Conservation (phyloP, 257 asterid species). For the Asclepias syriaca region DNA sequence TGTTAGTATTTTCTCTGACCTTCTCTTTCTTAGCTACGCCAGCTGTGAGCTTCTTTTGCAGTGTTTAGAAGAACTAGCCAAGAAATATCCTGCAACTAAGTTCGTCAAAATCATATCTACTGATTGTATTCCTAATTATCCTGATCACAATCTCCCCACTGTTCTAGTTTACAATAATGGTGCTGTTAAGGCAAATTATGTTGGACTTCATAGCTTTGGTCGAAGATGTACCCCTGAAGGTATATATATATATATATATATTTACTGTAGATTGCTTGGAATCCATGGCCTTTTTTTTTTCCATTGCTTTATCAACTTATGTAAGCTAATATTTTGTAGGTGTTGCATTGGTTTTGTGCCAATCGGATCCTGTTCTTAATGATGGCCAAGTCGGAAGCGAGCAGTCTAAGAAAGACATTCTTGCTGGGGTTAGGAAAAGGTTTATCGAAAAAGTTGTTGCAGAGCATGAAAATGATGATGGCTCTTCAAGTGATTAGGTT, state of each 20-base stretch:
- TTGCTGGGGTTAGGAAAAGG: slow-evolving; percentile 72
- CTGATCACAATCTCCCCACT: slow-evolving; percentile 89
- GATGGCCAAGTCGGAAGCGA: slow-evolving; percentile 69
- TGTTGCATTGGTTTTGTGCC: slow-evolving; percentile 83
- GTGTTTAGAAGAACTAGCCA: slow-evolving; percentile 77
- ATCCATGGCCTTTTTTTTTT: neutral
- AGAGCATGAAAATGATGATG: slow-evolving; percentile 76
- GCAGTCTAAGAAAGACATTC: slow-evolving; percentile 69
- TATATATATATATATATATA: slow-evolving; percentile 26
- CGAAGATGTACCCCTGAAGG: slow-evolving; percentile 95
- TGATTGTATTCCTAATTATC: slow-evolving; percentile 93
- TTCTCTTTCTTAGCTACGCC: slow-evolving; percentile 36
- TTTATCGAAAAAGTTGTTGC: slow-evolving; percentile 77
- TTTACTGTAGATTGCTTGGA: neutral
- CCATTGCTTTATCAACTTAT: neutral
- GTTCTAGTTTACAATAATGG: slow-evolving; percentile 76
- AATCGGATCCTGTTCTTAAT: slow-evolving; percentile 74
- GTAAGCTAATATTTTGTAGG: slow-evolving; percentile 29
- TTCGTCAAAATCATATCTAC: slow-evolving; percentile 91
- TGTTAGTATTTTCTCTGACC: neutral
- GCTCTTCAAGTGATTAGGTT: slow-evolving; percentile 66
- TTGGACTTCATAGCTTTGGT: slow-evolving; percentile 76
- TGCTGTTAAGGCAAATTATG: slow-evolving; percentile 79
- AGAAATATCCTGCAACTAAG: slow-evolving; percentile 79
- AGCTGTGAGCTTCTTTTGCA: slow-evolving; percentile 75